Conservation (phyloP, 2,329 filamentous ascomycete genomes). For the Trichoderma hamatum region DNA sequence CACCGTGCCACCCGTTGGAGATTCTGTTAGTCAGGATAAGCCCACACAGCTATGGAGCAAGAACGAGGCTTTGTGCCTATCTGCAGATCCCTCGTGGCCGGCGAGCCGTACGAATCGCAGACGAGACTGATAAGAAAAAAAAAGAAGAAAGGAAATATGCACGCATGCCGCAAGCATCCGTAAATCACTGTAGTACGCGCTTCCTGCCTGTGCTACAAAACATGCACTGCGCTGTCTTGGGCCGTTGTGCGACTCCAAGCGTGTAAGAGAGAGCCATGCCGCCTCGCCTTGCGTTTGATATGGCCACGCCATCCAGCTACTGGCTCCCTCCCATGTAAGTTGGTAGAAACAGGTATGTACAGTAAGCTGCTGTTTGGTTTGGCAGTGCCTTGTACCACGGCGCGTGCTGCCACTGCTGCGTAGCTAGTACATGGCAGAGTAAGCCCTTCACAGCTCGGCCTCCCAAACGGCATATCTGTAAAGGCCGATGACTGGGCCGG, state of each 20-base stretch:
- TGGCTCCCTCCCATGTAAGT: constrained; percentile 9
- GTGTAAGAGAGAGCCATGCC: neutral
- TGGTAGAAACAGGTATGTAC: neutral
- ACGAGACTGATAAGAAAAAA: neutral
- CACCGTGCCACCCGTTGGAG: neutral
- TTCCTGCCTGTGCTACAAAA: neutral
- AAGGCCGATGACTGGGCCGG: constrained; percentile 5
- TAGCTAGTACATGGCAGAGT: neutral
- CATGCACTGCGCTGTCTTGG: neutral
- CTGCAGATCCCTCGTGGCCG: neutral
- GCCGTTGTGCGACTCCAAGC: neutral
- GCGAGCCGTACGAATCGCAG: neutral
- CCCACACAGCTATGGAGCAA: neutral
- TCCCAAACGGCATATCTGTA: neutral
- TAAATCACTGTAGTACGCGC: neutral
- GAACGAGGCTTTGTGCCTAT: neutral
- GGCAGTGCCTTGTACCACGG: neutral
- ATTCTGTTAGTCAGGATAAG: neutral
- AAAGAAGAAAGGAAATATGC: too few relatives aligned
- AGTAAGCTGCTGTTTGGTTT: neutral
- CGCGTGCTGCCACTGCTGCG: too few relatives aligned
- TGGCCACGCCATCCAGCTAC: neutral
- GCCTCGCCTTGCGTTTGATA: constrained; percentile 8
- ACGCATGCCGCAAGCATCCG: too few relatives aligned
- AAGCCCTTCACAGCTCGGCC: neutral